phyloP scores from a whole-genome alignment of 257 asterid genomes.

The Coffea eugenioides region DNA sequence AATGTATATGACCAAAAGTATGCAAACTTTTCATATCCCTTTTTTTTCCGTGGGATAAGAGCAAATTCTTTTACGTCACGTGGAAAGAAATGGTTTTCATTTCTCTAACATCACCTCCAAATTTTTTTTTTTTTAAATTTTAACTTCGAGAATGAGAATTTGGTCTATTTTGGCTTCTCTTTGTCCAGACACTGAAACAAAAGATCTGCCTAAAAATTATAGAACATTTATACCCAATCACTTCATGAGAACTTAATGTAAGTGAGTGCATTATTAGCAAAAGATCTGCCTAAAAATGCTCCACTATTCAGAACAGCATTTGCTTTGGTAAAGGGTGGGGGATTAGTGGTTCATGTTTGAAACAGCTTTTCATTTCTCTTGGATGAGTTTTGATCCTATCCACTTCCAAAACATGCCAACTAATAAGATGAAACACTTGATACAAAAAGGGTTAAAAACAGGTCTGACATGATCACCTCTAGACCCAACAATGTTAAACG shows the following conservation, averaged over 20 bases:
- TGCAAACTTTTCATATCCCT: background rate
- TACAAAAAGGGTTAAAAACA: background rate
- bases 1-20: background rate
- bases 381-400: background rate
- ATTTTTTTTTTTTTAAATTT: too few relatives aligned
- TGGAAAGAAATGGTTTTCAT: background rate
- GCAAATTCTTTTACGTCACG: background rate
- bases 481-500: background rate
- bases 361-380: background rate
- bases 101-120: background rate
- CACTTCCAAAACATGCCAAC: background rate
- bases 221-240: background rate
- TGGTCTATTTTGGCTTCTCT: too few relatives aligned
- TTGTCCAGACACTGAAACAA: too few relatives aligned
- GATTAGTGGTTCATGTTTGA: background rate
- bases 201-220: too few relatives aligned
- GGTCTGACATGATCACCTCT: background rate
- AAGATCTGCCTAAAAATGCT: background rate
- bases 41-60: constrained; percentile 9
- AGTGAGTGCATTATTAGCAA: background rate
- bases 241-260: background rate
- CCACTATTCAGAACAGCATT: background rate
- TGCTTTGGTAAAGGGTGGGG: background rate
- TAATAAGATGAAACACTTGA: background rate
- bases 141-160: too few relatives aligned